phyloP scores from a whole-genome alignment of 305 asterid species.

The Rubia tinctorum region DNA sequence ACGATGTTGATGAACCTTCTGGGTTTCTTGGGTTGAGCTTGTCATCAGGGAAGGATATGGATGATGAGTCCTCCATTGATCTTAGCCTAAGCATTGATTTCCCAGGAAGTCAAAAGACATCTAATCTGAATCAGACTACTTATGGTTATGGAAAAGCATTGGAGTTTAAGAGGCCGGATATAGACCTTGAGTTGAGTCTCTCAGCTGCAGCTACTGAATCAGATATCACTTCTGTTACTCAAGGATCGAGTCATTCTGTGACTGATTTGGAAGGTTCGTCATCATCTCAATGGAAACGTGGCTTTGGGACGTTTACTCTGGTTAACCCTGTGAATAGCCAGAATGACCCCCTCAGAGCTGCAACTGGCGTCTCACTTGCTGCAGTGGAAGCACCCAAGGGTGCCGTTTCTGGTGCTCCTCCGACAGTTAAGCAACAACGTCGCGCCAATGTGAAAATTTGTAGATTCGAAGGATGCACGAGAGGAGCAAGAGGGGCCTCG shows the following conservation, averaged over 20 bases:
- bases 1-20: constrained; percentile 28
- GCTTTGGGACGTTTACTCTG: constrained; percentile 15
- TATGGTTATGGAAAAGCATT: constrained; percentile 19
- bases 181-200: constrained; percentile 61
- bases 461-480: constrained; percentile 46
- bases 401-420: constrained; percentile 22
- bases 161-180: constrained; percentile 28
- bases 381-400: constrained; percentile 15
- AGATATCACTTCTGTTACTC: constrained; percentile 39
- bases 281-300: constrained; percentile 32
- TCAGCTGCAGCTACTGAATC: constrained; percentile 54
- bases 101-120: constrained; percentile 19
- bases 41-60: constrained; percentile 43
- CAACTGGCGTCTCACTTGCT: constrained; percentile 11
- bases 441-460: constrained; percentile 40
- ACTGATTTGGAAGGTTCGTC: constrained; percentile 43
- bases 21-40: constrained; percentile 46
- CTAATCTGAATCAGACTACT: constrained; percentile 23
- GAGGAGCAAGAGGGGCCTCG: constrained; percentile 72
- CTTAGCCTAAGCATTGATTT: constrained; percentile 45
- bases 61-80: constrained; percentile 42
- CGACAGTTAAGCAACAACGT: constrained; percentile 16
- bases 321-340: constrained; percentile 15
- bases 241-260: constrained; percentile 24
- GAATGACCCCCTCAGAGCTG: constrained; percentile 13